phyloP scores from a whole-genome alignment of 495 filamentous ascomycete species.

The Amphirosellinia nigrospora region DNA sequence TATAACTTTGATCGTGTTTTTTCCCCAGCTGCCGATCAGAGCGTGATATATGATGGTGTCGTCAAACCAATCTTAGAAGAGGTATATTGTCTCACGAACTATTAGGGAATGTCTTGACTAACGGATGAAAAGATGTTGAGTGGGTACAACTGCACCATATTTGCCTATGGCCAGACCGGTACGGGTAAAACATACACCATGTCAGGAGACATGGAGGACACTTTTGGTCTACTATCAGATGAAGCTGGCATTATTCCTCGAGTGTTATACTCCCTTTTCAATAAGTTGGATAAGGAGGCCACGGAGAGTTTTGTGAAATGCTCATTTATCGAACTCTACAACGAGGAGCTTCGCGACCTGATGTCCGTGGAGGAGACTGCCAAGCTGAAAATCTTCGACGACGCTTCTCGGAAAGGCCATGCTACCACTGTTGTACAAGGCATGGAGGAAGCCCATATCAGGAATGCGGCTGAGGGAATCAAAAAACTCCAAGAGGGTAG shows the following conservation, averaged over 20 bases:
- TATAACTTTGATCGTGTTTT: slow-evolving; percentile 98
- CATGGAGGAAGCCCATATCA: slow-evolving; percentile 95
- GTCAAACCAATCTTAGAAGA: slow-evolving; percentile 91
- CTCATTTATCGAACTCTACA: slow-evolving; percentile 98
- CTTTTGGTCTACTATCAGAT: slow-evolving; percentile 82
- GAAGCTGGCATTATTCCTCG: slow-evolving; percentile 94
- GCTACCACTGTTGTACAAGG: slow-evolving; percentile 86
- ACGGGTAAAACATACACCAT: slow-evolving; percentile 99
- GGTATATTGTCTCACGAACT: slow-evolving; percentile 54
- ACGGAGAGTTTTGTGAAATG: slow-evolving; percentile 91
- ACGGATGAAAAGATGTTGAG: slow-evolving; percentile 72
- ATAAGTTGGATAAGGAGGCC: slow-evolving; percentile 77
- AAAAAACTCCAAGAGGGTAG: slow-evolving; percentile 88
- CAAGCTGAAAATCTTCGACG: slow-evolving; percentile 96
- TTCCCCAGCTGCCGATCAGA: slow-evolving; percentile 91
- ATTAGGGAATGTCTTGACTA: background rate
- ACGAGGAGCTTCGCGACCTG: slow-evolving; percentile 92
- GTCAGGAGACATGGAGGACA: slow-evolving; percentile 95
- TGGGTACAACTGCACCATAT: slow-evolving; percentile 99
- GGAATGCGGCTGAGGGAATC: slow-evolving; percentile 81
- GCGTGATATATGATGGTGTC: slow-evolving; percentile 91
- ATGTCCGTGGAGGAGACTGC: slow-evolving; percentile 77
- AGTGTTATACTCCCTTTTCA: slow-evolving; percentile 83
- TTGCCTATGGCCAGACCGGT: slow-evolving; percentile 97
- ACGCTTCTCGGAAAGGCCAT: slow-evolving; percentile 81